Conservation (phyloP, 176 grass and related monocot species). For the Eragrostis nindensis region DNA sequence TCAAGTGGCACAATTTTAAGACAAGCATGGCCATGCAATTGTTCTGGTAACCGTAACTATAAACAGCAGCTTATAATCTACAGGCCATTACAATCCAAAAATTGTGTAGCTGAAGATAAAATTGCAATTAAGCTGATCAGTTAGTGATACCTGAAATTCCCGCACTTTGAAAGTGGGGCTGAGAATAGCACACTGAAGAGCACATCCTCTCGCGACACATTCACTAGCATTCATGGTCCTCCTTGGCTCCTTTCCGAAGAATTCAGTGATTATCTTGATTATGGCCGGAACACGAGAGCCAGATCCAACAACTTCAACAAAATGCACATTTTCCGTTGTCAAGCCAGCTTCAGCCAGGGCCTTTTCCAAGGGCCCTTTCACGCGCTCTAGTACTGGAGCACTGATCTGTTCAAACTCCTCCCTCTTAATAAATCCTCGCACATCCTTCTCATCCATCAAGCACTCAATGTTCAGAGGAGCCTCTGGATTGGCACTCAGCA, state of each 20-base stretch:
- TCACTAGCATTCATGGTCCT: constrained; percentile 94
- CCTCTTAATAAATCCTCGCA: constrained; percentile 76
- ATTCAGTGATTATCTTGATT: constrained; percentile 84
- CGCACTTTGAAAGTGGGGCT: constrained; percentile 97
- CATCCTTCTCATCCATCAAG: constrained; percentile 98
- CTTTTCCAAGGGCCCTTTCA: constrained; percentile 76
- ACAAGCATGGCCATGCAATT: no score
- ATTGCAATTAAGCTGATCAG: background rate
- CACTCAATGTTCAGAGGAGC: constrained; percentile 85
- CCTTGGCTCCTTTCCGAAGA: constrained; percentile 85
- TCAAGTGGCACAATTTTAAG: background rate
- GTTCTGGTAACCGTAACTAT: no score
- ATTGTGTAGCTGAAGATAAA: background rate
- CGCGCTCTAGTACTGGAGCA: constrained; percentile 65
- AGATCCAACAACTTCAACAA: constrained; percentile 93
- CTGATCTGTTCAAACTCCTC: constrained; percentile 88
- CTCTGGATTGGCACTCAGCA: constrained; percentile 84
- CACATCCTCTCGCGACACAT: constrained; percentile 83
- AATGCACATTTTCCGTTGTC: constrained; percentile 65
- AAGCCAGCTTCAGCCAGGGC: constrained; percentile 73
- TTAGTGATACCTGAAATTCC: constrained; percentile 86
- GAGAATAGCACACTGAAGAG: constrained; percentile 84
- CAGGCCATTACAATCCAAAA: background rate
- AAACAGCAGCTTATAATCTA: background rate
- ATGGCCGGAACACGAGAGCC: constrained; percentile 86